Evolutionary conservation across 805 yeast species (phyloP), one percentile per base, ranked within the genome.

Genomic region (Candida corydali): DNA sequence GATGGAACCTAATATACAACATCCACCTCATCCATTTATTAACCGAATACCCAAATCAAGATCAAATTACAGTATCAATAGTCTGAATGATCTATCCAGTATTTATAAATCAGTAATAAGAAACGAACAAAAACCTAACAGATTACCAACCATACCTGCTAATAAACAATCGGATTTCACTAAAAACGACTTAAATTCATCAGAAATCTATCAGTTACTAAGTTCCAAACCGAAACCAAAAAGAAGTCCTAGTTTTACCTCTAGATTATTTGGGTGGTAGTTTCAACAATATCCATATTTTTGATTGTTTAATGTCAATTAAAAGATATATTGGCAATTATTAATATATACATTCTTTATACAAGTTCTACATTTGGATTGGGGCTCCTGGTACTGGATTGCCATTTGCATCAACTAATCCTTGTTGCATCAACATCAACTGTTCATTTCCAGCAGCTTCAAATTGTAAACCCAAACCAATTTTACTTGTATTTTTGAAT

Each of bases 371-470:
- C 32, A 36, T 36, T 47, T 55, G 69, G 50, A 69, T 54, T 63
- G 85, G 85, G 42, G 85, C 86, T 54, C 86, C 86, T 53, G 83
- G 87, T 47, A 84, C 74, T 54, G 93, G 91, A 73, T 84, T 84
- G 56, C 93, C 94, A 55, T 84, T 80, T 49, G 80, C 83, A 58
- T 84, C 94, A 46, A 80, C 63, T 64, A 84, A 70, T 54, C 91
- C 91, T 65, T 83, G 88, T 70, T 84, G 94, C 87, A 83, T 80
- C 82, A 85, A 75, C 75, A 86, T 80, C 51, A 87, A 76, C 70
- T 86, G 93, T 70, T 89, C 95, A 55, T 85, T 80, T 58, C 97
- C 97, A 40, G 93, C 91, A 47, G 93, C 81, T 73, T 93, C 98
- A 49, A 93, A 82, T 72, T 91, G 96, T 53, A 93, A 73, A 63